Evolutionary conservation across 139 green algal species (phyloP), one percentile per base, ranked within the genome.

Genomic region (Cymbomonas tetramitiformis): DNA sequence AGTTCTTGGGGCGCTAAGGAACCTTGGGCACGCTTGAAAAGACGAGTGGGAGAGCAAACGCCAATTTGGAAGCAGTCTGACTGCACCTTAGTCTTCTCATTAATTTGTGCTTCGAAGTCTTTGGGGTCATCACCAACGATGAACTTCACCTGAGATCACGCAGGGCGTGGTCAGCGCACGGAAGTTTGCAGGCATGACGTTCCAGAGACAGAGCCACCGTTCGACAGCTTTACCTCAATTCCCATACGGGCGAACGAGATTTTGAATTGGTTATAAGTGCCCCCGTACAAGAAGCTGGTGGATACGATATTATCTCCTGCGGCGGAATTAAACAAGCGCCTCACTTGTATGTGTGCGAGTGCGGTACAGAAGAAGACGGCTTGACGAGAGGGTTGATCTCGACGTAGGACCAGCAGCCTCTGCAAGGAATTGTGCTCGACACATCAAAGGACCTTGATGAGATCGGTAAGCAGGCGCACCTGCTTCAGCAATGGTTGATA

Each of bases 221-320:
- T n/a, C n/a, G n/a, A n/a, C n/a, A n/a, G n/a, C n/a, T n/a, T n/a
- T 21, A 63, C 55, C 33, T 63, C 47, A 3, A 63, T 53, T 21
- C 55, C 55, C 8, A 63, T 26, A 5, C 55, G 32, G 1, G 55
- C 41, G 3, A 63, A 25, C 26, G 41, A 51, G 41, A 53, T 30
- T 29, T 63, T 63, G 40, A 63, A 63, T 26, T 63, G 55, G 30
- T 63, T 63, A 43, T 63, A 63, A 21, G 55, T 54, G 9, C 55
- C 55, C 25, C 55, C 55, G 28, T 63, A 63, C 4, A 63, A 43
- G 12, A 21, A 54, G 33, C 41, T 21, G 12, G 39, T 63, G 25
- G 39, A 29, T 12, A 63, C 55, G 40, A 63, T 54, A 30, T 63
- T 63, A 21, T 63, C 55, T 4, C 55, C 50, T 4, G 50, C 50